Evolutionary conservation across 176 grass and related monocot species (phyloP).

Genomic region (Microstegium vimineum): DNA sequence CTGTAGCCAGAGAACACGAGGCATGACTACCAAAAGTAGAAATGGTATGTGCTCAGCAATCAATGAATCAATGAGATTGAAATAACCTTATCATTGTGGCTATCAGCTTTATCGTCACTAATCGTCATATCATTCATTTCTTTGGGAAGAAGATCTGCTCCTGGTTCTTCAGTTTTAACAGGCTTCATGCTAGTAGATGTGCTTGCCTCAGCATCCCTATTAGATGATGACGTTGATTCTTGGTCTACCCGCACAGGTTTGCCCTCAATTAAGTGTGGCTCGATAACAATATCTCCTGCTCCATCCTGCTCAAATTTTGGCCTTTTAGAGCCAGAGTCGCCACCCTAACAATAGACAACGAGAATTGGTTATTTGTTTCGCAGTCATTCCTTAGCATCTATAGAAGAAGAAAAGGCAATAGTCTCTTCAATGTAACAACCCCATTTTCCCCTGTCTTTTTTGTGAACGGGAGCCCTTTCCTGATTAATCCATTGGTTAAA

Average conservation of each 20-base stretch:
- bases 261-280: constrained; percentile 47
- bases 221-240: constrained; percentile 36
- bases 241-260: constrained; percentile 45
- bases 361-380: neutral
- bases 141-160: constrained; percentile 76
- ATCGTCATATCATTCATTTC: constrained; percentile 93
- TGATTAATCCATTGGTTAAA: neutral
- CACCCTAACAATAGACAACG: constrained; percentile 44
- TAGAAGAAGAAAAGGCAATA: neutral
- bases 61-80: neutral
- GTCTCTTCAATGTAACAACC: neutral
- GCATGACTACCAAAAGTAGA: constrained; percentile 22
- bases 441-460: neutral
- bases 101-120: constrained; percentile 69
- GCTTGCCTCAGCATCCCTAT: constrained; percentile 69
- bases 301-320: constrained; percentile 82
- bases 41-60: neutral
- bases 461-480: neutral
- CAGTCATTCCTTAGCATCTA: neutral
- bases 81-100: constrained; percentile 73
- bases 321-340: constrained; percentile 74
- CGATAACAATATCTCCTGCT: constrained; percentile 53
- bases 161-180: constrained; percentile 56
- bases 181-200: constrained; percentile 55
- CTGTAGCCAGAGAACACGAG: constrained; percentile 36